Base-by-base conservation (phyloP, 2,329 filamentous ascomycete species). In the Aspergillus intermedius region DNA sequence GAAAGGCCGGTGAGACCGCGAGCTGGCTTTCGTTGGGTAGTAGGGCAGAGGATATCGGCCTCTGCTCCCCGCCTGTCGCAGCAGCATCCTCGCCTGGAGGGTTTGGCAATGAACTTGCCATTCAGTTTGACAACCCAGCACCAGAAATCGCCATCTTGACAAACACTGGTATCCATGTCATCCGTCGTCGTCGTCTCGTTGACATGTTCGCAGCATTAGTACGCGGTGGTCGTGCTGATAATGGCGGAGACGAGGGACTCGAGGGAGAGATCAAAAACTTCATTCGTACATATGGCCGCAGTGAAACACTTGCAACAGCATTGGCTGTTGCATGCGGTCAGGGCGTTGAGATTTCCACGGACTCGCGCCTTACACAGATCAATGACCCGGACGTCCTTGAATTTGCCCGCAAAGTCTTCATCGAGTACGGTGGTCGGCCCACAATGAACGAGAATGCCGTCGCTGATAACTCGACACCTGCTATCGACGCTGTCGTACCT, bases 271-370 rank as follows among this genome's bases (percentile, higher is more conserved):
- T 94, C 19, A 87, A 87, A 47, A 87, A 83, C 52, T 91, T 98
- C 60, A 88, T 93, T 52, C 81, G 84, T 49, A 79, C 84, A 8
- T 98, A 97, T 64, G 93, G 93, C 10, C 82, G 91, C 9, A 84
- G 86, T 3, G 93, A 98, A 67, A 93, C 88, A 0, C 84, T 94
- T 47, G 88, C 93, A 0, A 90, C 91, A 37, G 91, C 93, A 22
- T 74, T 98, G 45, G 93, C 93, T 9, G 93, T 98, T 25, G 91
- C 93, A 34, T 98, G 93, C 66, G 91, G 91, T 3, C 91, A 97
- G 65, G 91, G 90, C 8, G 84, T 86, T 22, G 91, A 95, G 60
- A 80, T 88, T 17, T 86, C 86, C 0, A 66, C 76, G 1, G 87
- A 89, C 49, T 80, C 83, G 40, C 82, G 90, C 40, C 71, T 85